Base-by-base conservation (phyloP, 2,329 filamentous ascomycete species). In the Cordyceps javanica region DNA sequence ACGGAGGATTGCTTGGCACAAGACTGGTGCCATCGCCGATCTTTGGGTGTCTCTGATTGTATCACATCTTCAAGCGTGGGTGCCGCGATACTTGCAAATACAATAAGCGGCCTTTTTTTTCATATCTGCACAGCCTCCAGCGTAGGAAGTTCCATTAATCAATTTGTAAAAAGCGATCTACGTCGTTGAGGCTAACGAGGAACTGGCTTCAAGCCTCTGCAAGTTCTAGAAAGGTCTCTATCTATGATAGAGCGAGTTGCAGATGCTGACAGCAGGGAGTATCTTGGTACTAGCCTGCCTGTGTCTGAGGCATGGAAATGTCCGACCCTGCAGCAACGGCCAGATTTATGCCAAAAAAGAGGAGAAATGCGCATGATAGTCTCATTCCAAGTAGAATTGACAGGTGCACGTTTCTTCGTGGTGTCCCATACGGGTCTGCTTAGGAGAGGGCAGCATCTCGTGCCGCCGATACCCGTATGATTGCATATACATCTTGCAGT, bases 41-140 rank as follows among this genome's bases (percentile, higher is more conserved):
- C 53, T n/a, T 4, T n/a, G 25, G 36, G 52, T 56, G 36, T 30
- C 16, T 38, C 1, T 9, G 4, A 10, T n/a, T 30, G 54, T 56
- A 56, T 56, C 54, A 34, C 19, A 14, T 19, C 34, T 16, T 34
- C 8, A 14, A n/a, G n/a, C 1, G 32, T 49, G 42, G 54, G 54
- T 56, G 54, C 26, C 23, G 54, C 14, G 54, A 32, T 23, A 56
- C 45, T 50, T 56, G n/a, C 2, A 32, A 14, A 16, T 50, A 49
- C 44, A 39, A 39, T 30, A n/a, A n/a, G 19, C 9, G 2, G 4
- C 23, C 38, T 39, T 30, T 5, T 7, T 21, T 25, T 8, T 16
- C 16, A n/a, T 1, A 36, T 32, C 13, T 42, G 26, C 54, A 56
- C 54, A 50, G 54, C 54, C 54, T 50, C 45, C 25, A 2, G 13